These are phyloP conservation scores for Sherardia arvensis DNA, from an alignment of 257 asterid species.

Conservation along the genomic window DNA sequence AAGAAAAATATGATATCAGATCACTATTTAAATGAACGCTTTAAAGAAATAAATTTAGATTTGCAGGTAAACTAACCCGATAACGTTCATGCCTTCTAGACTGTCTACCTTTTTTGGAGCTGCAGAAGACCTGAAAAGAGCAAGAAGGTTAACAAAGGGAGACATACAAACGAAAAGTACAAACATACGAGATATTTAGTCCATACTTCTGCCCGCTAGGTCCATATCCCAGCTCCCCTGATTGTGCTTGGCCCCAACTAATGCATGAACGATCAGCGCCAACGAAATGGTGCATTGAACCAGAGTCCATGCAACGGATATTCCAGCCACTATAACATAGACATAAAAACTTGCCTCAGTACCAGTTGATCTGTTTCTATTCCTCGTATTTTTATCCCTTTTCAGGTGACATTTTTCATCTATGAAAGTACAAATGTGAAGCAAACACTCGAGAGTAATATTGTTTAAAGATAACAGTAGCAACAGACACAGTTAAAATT, in stretches of 20 bases:
- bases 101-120: conserved; percentile 77
- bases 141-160: neutral
- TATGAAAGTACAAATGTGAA: neutral
- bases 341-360: conserved; percentile 6
- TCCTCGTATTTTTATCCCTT: neutral
- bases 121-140: conserved; percentile 73
- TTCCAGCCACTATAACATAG: conserved; percentile 73
- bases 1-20: conserved; percentile 10
- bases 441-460: too few species aligned
- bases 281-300: conserved; percentile 80
- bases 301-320: conserved; percentile 93
- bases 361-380: neutral
- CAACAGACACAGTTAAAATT: neutral
- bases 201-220: conserved; percentile 79
- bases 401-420: neutral
- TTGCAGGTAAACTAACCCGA: conserved; percentile 41
- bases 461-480: too few species aligned
- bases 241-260: conserved; percentile 96
- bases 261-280: conserved; percentile 99
- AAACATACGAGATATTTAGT: neutral
- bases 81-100: conserved; percentile 89
- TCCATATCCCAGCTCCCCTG: conserved; percentile 97
- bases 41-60: neutral
- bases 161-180: neutral
- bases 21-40: neutral